Evolutionary conservation across 1,284 basidiomycete genomes (phyloP).

Genomic region (Pascua sp.): DNA sequence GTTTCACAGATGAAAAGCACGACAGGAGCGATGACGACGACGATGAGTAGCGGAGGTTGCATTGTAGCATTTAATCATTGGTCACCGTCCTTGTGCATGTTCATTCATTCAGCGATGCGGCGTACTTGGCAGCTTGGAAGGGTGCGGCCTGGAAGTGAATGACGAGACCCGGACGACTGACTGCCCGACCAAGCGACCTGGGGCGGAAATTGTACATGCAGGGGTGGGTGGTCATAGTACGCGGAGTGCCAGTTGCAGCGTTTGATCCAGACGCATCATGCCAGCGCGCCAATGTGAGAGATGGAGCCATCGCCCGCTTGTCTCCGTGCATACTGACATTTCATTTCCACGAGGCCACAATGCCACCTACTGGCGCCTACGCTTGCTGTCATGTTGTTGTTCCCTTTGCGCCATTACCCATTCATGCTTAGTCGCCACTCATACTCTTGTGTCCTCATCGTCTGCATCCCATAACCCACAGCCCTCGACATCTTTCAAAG

Average conservation of each 20-base stretch:
- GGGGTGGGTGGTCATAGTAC: no score
- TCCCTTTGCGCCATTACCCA: not conserved
- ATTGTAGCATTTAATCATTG: not conserved
- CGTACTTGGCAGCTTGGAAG: not conserved
- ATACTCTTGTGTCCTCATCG: not conserved
- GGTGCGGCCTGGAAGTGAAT: not conserved
- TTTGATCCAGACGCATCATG: no score
- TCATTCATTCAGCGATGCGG: no score
- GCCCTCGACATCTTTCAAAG: not conserved
- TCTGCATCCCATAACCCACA: not conserved
- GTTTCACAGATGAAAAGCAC: constrained; percentile 5
- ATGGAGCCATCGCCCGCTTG: no score
- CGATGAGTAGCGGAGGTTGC: not conserved
- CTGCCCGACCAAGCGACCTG: no score
- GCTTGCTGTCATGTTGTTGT: not conserved
- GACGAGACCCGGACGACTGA: no score
- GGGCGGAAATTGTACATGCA: no score
- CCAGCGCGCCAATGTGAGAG: no score
- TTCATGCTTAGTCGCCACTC: not conserved
- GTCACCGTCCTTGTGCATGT: not conserved
- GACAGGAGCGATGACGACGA: constrained; percentile 7
- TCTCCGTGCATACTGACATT: no score
- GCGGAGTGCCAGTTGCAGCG: no score
- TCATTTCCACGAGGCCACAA: no score
- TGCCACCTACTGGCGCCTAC: not conserved